Percentiles rank a stretch among this genome's conserved stretches.
These are phyloP conservation scores for Vigna hirtella DNA, from an alignment of 306 rosid species.

Conservation along the genomic window DNA sequence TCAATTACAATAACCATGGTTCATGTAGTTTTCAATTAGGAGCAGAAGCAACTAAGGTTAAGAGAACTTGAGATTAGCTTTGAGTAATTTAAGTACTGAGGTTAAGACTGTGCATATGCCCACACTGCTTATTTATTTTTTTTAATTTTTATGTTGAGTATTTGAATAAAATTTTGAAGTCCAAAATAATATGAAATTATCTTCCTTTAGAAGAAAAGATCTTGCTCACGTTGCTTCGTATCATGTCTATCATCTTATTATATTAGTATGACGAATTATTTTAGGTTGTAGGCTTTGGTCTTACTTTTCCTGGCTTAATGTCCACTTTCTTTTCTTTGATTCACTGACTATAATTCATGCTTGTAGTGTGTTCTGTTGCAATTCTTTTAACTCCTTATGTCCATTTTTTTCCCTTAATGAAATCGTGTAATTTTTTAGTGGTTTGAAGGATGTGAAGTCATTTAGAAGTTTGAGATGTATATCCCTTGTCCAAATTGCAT, in stretches of 20 bases:
- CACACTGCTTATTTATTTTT: neutral
- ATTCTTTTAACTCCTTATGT: neutral
- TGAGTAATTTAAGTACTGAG: neutral
- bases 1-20: neutral
- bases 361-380: slow-evolving; percentile 26
- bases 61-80: no score
- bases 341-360: neutral
- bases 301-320: neutral
- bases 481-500: slow-evolving; percentile 34
- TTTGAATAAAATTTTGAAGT: neutral
- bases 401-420: slow-evolving; percentile 7
- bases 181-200: slow-evolving; percentile 17
- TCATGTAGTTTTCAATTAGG: neutral
- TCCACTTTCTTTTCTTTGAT: slow-evolving; percentile 6
- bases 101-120: neutral
- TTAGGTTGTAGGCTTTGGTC: neutral
- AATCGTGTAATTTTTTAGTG: neutral
- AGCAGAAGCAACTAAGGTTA: neutral
- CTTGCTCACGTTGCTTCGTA: slow-evolving; percentile 10
- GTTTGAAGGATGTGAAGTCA: slow-evolving; percentile 14
- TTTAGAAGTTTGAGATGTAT: slow-evolving; percentile 15
- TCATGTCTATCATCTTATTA: neutral
- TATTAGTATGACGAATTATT: slow-evolving; percentile 7
- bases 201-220: slow-evolving; percentile 15
- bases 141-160: neutral